These are phyloP conservation scores for Dactylellina haptotyla DNA, from an alignment of 2,329 filamentous ascomycete species.

Conservation along the genomic window DNA sequence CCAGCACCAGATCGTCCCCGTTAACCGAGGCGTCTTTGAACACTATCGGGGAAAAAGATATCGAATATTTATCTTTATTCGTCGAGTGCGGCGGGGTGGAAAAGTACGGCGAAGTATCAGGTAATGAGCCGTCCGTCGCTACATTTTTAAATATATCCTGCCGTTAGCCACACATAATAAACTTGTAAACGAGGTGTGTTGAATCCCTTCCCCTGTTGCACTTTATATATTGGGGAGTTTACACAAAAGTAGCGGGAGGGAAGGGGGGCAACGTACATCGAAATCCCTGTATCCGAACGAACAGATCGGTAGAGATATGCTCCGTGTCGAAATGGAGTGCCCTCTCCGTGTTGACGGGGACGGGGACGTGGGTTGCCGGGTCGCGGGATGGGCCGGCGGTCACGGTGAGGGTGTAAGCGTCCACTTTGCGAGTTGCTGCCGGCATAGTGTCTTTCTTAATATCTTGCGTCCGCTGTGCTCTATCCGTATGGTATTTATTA, in stretches of 20 bases:
- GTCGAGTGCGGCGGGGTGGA: conserved; percentile 16
- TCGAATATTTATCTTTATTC: conserved; percentile 49
- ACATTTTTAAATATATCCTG: too few species aligned
- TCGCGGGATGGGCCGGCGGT: conserved; percentile 51
- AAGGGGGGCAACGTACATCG: conserved; percentile 20
- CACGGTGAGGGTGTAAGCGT: conserved; percentile 33
- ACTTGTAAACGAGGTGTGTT: background rate
- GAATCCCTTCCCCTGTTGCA: too few species aligned
- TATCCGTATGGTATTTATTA: background rate
- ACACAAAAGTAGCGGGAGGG: too few species aligned
- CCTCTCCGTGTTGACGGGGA: conserved; percentile 47
- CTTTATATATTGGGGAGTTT: too few species aligned
- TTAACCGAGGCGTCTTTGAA: conserved; percentile 66
- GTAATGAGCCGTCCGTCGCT: conserved; percentile 7
- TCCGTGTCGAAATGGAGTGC: conserved; percentile 39
- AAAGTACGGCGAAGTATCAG: conserved; percentile 41
- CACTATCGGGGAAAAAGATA: conserved; percentile 31
- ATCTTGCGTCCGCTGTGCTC: too few species aligned
- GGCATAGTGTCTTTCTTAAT: conserved; percentile 24
- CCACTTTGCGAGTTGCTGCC: conserved; percentile 19
- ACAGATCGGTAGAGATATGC: conserved; percentile 28
- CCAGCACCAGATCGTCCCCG: conserved; percentile 82
- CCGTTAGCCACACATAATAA: background rate
- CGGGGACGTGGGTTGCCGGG: conserved; percentile 26
- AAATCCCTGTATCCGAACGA: conserved; percentile 42